phyloP scores from a whole-genome alignment of 2,329 filamentous ascomycete species.

The Orbilia ellipsospora region DNA sequence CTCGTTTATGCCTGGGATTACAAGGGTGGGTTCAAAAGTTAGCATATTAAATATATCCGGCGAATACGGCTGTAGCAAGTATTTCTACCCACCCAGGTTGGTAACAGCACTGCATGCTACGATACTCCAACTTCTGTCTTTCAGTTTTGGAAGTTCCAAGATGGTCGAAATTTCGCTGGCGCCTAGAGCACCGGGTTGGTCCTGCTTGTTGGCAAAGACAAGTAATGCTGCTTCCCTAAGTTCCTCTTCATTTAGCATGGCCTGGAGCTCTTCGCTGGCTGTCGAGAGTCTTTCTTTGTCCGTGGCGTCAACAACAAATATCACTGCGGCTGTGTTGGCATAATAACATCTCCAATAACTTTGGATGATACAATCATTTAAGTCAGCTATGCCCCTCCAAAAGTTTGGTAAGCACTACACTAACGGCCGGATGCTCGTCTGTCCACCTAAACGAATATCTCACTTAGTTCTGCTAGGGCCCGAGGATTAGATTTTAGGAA shows the following conservation, averaged over 20 bases:
- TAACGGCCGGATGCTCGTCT: slow-evolving; percentile 91
- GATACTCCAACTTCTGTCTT: slow-evolving; percentile 99
- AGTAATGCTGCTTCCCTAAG: slow-evolving; percentile 89
- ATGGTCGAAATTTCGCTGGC: slow-evolving; percentile 97
- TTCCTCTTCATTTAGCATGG: slow-evolving; percentile 98
- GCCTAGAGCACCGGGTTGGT: slow-evolving; percentile 95
- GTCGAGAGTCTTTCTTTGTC: slow-evolving; percentile 95
- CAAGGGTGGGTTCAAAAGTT: neutral
- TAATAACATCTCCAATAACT: slow-evolving; percentile 98
- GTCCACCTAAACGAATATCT: slow-evolving; percentile 69
- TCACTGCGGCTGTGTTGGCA: slow-evolving; percentile 95
- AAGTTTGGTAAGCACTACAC: slow-evolving; percentile 1
- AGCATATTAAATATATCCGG: neutral
- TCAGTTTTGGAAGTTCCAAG: slow-evolving; percentile 85
- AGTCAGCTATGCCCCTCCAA: neutral
- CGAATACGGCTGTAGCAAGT: neutral
- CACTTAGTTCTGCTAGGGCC: slow-evolving; percentile 21
- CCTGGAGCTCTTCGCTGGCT: slow-evolving; percentile 88
- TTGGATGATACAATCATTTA: neutral
- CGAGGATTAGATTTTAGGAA: neutral
- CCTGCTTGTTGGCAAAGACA: slow-evolving; percentile 99
- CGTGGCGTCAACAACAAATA: slow-evolving; percentile 98
- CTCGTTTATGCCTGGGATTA: slow-evolving; percentile 79
- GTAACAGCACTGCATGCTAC: slow-evolving; percentile 97
- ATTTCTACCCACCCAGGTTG: slow-evolving; percentile 65